These are phyloP conservation scores for Parathielavia appendiculata DNA, from an alignment of 495 filamentous ascomycete genomes.

Conservation along the genomic window DNA sequence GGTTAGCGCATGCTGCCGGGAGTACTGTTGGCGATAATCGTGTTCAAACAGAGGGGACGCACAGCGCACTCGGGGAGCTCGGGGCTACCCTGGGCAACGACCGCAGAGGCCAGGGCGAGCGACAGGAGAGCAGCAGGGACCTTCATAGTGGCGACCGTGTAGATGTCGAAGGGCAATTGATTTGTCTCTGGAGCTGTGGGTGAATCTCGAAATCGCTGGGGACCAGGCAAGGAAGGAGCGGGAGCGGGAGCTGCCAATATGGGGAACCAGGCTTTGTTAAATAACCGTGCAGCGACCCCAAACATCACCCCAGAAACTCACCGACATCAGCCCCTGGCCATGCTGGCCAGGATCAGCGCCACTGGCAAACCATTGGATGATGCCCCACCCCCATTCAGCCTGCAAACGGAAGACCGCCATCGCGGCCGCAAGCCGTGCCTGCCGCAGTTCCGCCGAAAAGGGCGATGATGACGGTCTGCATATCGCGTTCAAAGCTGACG, in stretches of 20 bases:
- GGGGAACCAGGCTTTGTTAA: conserved; percentile 3
- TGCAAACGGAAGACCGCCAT: neutral
- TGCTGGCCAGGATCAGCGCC: neutral
- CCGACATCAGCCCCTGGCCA: neutral
- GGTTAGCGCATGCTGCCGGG: neutral
- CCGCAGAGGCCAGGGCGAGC: conserved; percentile 29
- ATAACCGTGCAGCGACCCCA: neutral
- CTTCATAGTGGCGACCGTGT: conserved; percentile 36
- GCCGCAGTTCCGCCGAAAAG: neutral
- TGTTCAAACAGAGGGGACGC: conserved; percentile 22
- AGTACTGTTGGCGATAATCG: neutral
- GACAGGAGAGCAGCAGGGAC: conserved; percentile 28
- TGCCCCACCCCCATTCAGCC: neutral
- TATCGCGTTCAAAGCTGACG: too few species aligned
- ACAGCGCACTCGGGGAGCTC: conserved; percentile 53
- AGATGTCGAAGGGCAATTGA: neutral
- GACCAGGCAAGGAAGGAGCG: neutral
- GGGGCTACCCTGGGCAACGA: conserved; percentile 38
- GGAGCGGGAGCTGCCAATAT: too few species aligned
- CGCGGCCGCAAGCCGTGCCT: neutral
- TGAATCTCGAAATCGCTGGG: neutral
- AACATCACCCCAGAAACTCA: neutral
- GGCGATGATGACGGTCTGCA: neutral
- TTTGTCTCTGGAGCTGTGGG: neutral
- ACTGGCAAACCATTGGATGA: neutral